phyloP scores from a whole-genome alignment of 768 basidiomycete species.

The Tylopilus sp. region DNA sequence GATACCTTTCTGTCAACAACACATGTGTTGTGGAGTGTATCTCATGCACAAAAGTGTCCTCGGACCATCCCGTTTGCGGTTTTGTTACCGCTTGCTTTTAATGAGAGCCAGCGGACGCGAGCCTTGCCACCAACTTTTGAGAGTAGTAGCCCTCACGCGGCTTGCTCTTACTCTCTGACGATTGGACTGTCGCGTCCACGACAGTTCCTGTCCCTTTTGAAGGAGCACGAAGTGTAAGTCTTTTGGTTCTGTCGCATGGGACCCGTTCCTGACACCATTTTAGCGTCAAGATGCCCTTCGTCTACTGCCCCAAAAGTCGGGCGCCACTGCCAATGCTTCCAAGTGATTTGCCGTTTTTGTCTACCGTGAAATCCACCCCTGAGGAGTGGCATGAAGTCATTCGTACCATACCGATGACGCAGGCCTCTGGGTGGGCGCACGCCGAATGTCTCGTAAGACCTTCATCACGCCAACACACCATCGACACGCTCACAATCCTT shows the following conservation, averaged over 20 bases:
- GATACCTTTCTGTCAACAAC: slow-evolving; percentile 17
- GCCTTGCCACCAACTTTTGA: slow-evolving; percentile 51
- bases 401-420: slow-evolving; percentile 39
- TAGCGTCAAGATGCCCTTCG: slow-evolving; percentile 49
- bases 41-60: slow-evolving; percentile 27
- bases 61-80: slow-evolving; percentile 40
- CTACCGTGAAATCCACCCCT: slow-evolving; percentile 55
- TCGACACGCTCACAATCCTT: neutral
- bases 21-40: slow-evolving; percentile 18
- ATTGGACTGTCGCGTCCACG: slow-evolving; percentile 39
- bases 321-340: slow-evolving; percentile 52
- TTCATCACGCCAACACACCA: neutral
- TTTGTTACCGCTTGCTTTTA: slow-evolving; percentile 45
- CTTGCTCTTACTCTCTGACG: slow-evolving; percentile 44
- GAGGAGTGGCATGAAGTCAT: slow-evolving; percentile 63
- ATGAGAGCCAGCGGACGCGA: slow-evolving; percentile 29
- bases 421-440: slow-evolving; percentile 33
- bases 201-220: slow-evolving; percentile 43
- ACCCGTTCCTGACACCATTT: neutral
- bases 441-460: slow-evolving; percentile 50
- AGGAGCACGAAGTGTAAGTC: slow-evolving; percentile 43
- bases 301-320: slow-evolving; percentile 52
- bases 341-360: slow-evolving; percentile 45
- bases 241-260: neutral
- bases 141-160: slow-evolving; percentile 24